Base-by-base conservation (phyloP, 306 rosid species). In the Pueraria montana region DNA sequence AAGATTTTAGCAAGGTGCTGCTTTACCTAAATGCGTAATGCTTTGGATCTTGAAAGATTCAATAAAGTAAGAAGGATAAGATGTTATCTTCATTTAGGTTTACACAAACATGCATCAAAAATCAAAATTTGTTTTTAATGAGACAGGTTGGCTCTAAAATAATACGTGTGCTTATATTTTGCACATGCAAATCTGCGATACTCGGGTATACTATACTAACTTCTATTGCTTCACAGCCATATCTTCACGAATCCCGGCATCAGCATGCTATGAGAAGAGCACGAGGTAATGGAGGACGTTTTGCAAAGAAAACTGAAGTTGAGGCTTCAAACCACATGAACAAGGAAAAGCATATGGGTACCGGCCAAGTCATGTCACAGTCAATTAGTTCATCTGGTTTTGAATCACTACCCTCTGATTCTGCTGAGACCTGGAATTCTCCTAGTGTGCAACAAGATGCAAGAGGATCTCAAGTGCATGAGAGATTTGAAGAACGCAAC, bases 191-290 rank as follows among this genome's bases (percentile, higher is more conserved):
- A 74, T 74, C 52, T 84, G 43, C 5, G 24, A 45, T 72, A 21
- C 14, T 56, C 64, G 72, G 40, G 66, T 45, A 69, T 77, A 63
- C 63, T 49, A 65, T 77, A 63, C 63, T 82, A 12, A 81, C 86
- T 17, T 72, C 32, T 55, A 49, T 46, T 24, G 87, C 72, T 78
- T 80, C 62, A 21, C 90, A 94, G 98, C 94, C 98, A 1, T 94
- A 94, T 87, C 97, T 94, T 72, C 98, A 92, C 71, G 98, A 94
- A 89, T 94, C 98, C 63, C 91, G 98, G 23, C 98, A 94, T 79
- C 98, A 88, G 86, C 98, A 94, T 89, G 98, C 98, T 74, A 82
- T 94, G 92, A 86, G 97, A 80, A 85, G 98, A 88, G 95, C 86
- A 16, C 89, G 98, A 80, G 93, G 98, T 17, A 94, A 27, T 3